Evolutionary conservation across 768 basidiomycete species (phyloP).

Genomic region (Leccinum rimulosum): DNA sequence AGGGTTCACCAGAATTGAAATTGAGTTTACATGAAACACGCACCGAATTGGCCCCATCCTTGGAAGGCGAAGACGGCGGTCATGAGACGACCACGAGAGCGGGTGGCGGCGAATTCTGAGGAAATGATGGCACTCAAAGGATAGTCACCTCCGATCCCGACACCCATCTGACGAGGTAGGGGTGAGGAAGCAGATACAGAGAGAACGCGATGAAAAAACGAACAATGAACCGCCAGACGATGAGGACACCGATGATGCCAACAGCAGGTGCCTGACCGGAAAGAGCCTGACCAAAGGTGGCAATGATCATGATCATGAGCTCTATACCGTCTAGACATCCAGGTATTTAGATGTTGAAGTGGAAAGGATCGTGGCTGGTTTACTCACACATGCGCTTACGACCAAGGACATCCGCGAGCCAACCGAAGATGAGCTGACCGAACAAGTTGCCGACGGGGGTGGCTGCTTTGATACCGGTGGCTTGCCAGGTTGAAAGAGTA

Average conservation of each 20-base stretch:
- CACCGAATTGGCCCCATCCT: constrained; percentile 84
- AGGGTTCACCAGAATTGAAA: not conserved
- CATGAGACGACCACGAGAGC: constrained; percentile 83
- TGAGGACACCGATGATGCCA: constrained; percentile 68
- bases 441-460: constrained; percentile 73
- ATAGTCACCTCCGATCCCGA: constrained; percentile 90
- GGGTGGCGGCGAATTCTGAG: constrained; percentile 81
- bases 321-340: constrained; percentile 42
- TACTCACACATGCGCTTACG: constrained; percentile 77
- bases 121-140: constrained; percentile 84
- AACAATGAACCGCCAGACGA: constrained; percentile 82
- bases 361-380: not conserved
- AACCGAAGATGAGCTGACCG: constrained; percentile 78
- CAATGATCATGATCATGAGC: constrained; percentile 78
- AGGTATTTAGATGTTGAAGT: not conserved
- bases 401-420: constrained; percentile 73
- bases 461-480: constrained; percentile 76
- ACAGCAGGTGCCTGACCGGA: constrained; percentile 66
- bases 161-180: constrained; percentile 49
- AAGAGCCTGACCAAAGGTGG: constrained; percentile 77
- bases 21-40: constrained; percentile 17
- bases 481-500: constrained; percentile 52
- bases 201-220: constrained; percentile 11
- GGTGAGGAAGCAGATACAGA: not conserved
- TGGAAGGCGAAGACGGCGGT: constrained; percentile 83